Percentiles rank a stretch among this genome's conserved stretches.
Evolutionary conservation across 441 rosid genomes (phyloP).

Genomic region (Breynia disticha): DNA sequence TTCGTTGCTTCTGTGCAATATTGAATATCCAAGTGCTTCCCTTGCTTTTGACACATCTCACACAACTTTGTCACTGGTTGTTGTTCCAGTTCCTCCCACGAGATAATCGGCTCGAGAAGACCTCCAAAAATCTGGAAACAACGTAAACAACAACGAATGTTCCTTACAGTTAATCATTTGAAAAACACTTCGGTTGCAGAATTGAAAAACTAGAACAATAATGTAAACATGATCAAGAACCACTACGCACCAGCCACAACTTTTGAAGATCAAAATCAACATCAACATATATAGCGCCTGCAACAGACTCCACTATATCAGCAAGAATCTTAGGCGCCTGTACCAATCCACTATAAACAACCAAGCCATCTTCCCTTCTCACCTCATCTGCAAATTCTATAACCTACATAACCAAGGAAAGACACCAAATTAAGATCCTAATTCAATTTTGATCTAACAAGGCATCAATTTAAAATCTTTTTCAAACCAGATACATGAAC

Average conservation of each 20-base stretch:
- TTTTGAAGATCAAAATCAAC: conserved; percentile 41
- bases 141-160: conserved; percentile 1
- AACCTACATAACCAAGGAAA: conserved; percentile 26
- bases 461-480: background rate
- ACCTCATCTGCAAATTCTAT: conserved; percentile 49
- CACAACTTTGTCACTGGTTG: conserved; percentile 60
- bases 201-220: conserved; percentile 1
- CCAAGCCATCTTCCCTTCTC: conserved; percentile 37
- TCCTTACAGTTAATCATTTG: too few relatives aligned
- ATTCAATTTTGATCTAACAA: background rate
- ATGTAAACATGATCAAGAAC: background rate
- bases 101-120: conserved; percentile 59
- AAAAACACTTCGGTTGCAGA: background rate
- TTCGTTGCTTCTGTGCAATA: conserved; percentile 21
- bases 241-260: conserved; percentile 59
- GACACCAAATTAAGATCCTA: background rate
- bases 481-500: background rate
- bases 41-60: conserved; percentile 55
- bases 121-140: conserved; percentile 47
- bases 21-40: conserved; percentile 40
- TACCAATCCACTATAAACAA: conserved; percentile 45
- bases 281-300: conserved; percentile 66
- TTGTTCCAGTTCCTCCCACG: conserved; percentile 51
- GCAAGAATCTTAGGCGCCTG: conserved; percentile 86
- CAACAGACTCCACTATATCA: conserved; percentile 73